phyloP scores from a whole-genome alignment of 208 protist genomes.

The Naegleria fowleri region DNA sequence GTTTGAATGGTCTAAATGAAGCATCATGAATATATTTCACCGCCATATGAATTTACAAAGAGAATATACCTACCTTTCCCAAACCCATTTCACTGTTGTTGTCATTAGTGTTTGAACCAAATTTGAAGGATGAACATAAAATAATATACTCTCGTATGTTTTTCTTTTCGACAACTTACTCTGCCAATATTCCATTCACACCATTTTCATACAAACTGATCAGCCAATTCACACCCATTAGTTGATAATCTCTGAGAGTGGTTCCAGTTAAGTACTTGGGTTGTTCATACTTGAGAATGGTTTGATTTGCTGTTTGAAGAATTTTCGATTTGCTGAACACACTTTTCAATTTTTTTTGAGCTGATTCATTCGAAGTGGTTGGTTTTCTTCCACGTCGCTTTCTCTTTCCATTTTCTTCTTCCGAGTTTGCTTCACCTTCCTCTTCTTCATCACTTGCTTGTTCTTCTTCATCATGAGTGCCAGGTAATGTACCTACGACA shows the following conservation, averaged over 20 bases:
- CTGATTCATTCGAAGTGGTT: constrained; percentile 20
- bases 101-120: constrained; percentile 78
- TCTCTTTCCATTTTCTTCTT: background rate
- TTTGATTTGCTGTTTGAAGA: background rate
- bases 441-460: background rate
- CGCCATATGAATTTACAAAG: too few relatives aligned
- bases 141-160: too few relatives aligned
- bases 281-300: constrained; percentile 31
- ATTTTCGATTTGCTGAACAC: background rate
- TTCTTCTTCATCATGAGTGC: background rate
- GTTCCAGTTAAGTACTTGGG: constrained; percentile 52
- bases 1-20: constrained; percentile 85
- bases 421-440: background rate
- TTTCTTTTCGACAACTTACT: constrained; percentile 62
- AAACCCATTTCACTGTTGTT: constrained; percentile 84
- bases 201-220: constrained; percentile 85
- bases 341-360: background rate
- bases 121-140: too few relatives aligned
- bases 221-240: constrained; percentile 97
- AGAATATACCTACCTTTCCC: constrained; percentile 60
- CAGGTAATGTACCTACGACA: background rate
- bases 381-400: background rate
- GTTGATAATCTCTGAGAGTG: constrained; percentile 90
- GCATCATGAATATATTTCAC: too few relatives aligned
- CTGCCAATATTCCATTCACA: constrained; percentile 97